A percentile compares a stretch with the other conserved stretches of the same genome.
phyloP scores from a whole-genome alignment of 306 rosid species.

The Rubus parviflorus region DNA sequence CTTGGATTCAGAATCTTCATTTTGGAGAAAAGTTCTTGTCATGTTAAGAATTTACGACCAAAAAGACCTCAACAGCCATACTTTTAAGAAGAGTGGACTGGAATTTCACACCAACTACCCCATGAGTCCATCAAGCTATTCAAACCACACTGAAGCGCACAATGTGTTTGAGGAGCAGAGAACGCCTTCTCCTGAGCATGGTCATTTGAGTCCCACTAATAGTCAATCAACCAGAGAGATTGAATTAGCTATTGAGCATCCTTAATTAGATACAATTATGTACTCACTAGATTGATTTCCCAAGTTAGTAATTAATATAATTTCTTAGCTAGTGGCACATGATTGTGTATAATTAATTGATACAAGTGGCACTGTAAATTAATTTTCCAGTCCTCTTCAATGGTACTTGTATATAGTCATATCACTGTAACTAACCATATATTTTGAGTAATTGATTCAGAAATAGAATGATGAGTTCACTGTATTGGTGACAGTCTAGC shows the following conservation, averaged over 20 bases:
- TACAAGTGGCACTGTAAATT: not conserved
- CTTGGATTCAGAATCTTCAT: constrained; percentile 15
- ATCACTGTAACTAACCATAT: not conserved
- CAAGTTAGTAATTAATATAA: not conserved
- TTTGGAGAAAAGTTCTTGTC: constrained; percentile 28
- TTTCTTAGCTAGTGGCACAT: not conserved
- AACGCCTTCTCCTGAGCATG: not conserved
- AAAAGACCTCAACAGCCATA: constrained; percentile 36
- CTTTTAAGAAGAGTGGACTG: constrained; percentile 36
- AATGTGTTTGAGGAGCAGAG: not conserved
- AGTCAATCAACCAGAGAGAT: not conserved
- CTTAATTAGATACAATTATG: not conserved
- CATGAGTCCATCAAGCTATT: constrained; percentile 14
- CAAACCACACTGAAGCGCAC: constrained; percentile 6
- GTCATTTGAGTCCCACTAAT: constrained; percentile 10
- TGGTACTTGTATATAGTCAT: not conserved
- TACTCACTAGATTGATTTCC: not conserved
- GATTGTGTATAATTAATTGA: not conserved
- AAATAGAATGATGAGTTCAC: not conserved
- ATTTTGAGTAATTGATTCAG: not conserved
- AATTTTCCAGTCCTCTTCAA: not conserved
- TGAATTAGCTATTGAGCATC: constrained; percentile 6
- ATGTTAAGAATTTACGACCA: constrained; percentile 31
- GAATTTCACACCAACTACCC: not conserved
- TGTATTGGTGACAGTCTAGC: not conserved